Base-by-base conservation (phyloP, 352 stramenopile genomes). In the Phytophthora chlamydospora region DNA sequence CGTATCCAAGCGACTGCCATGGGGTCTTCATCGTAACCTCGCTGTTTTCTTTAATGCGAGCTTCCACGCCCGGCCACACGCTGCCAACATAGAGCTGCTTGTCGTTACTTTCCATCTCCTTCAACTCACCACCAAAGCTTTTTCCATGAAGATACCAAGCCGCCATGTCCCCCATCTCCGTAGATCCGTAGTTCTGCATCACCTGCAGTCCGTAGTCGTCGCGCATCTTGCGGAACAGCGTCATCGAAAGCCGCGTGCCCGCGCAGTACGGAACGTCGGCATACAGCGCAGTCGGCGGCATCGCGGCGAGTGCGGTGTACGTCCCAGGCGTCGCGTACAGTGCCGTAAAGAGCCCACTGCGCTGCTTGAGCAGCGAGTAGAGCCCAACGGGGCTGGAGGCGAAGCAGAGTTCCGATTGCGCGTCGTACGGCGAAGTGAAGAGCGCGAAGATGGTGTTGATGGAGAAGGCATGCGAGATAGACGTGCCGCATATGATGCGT, bases 161-260 rank as follows among this genome's bases (percentile, higher is more conserved):
- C 0, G 85, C 81, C 43, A 95, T 96, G 52, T 89, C 71, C 12
- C 84, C 88, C 41, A 80, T 92, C 58, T 96, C 88, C 19, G 84
- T 96, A 29, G 88, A 90, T 0, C 88, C 88, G 48, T 96, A 96
- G 67, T 95, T 96, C 47, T 96, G 88, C 71, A 93, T 86, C 45
- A 96, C 32, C 13, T 53, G 42, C 17, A 95, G 60, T n/a, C 84
- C 85, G 43, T 77, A 94, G 13, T 87, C 59, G 32, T 76, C 56
- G 5, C 61, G 54, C 33, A 90, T 85, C 36, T 64, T 75, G 31
- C 68, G 33, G 43, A 91, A 89, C 16, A 96, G 62, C 41, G 76
- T 49, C 6, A 68, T 42, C 5, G 78, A 72, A n/a, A 96, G 65
- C 9, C 73, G 72, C 19, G 75, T 86, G 0, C 88, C 88, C 32